phyloP scores from a whole-genome alignment of 2,329 filamentous ascomycete species.

The Pseudocercospora cruenta region DNA sequence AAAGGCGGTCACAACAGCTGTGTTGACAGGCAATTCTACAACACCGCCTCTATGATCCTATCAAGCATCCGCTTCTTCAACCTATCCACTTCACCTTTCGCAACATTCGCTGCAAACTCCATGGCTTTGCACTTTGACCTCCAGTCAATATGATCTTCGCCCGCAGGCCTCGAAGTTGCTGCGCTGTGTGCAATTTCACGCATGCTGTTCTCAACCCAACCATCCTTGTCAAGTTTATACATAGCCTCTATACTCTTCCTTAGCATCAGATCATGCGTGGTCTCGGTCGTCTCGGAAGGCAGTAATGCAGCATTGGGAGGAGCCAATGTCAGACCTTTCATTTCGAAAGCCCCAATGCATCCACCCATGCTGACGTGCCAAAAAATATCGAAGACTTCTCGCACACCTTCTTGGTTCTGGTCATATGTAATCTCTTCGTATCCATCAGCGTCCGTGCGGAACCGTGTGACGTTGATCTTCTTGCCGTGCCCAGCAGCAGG shows the following conservation, averaged over 20 bases:
- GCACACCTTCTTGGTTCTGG: constrained; percentile 45
- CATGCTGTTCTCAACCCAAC: constrained; percentile 28
- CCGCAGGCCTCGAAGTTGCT: constrained; percentile 6
- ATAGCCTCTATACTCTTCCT: constrained; percentile 25
- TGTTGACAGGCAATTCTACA: no score
- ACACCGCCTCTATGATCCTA: constrained; percentile 35
- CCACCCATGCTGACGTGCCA: constrained; percentile 49
- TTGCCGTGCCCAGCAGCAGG: constrained; percentile 34
- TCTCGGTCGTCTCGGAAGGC: constrained; percentile 10
- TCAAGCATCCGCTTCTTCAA: constrained; percentile 37
- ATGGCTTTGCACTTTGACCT: constrained; percentile 35
- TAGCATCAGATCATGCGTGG: constrained; percentile 31
- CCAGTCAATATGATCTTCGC: constrained; percentile 37
- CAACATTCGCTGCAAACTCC: constrained; percentile 37
- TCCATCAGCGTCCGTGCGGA: constrained; percentile 41
- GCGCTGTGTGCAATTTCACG: constrained; percentile 25
- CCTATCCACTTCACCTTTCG: constrained; percentile 38
- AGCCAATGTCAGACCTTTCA: constrained; percentile 43
- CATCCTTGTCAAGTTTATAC: constrained; percentile 23
- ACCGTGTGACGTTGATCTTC: constrained; percentile 47
- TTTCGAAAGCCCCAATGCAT: constrained; percentile 47
- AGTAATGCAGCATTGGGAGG: neutral
- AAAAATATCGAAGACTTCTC: constrained; percentile 50
- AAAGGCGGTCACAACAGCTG: no score
- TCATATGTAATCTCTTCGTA: constrained; percentile 41